phyloP scores from a whole-genome alignment of 2,329 filamentous ascomycete genomes.

The Xylariomycetidae sp. region DNA sequence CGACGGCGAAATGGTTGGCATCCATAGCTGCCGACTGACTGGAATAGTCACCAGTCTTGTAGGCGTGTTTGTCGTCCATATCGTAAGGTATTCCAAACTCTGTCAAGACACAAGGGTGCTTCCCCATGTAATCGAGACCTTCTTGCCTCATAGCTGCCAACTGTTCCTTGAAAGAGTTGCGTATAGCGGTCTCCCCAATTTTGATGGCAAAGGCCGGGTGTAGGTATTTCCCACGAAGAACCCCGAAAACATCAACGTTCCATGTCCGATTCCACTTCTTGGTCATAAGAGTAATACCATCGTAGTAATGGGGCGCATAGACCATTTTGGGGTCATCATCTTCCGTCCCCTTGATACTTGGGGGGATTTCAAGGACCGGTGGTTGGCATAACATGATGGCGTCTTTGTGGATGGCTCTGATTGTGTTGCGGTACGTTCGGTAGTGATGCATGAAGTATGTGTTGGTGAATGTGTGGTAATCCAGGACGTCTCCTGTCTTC shows the following conservation, averaged over 20 bases:
- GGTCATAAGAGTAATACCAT: slow-evolving; percentile 92
- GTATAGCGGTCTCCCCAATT: slow-evolving; percentile 86
- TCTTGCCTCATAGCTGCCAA: slow-evolving; percentile 78
- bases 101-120: slow-evolving; percentile 83
- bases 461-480: slow-evolving; percentile 85
- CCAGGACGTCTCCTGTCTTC: slow-evolving; percentile 64
- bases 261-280: slow-evolving; percentile 98
- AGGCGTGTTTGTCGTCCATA: slow-evolving; percentile 95
- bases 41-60: slow-evolving; percentile 91
- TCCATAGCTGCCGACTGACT: slow-evolving; percentile 91
- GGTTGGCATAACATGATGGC: slow-evolving; percentile 89
- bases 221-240: slow-evolving; percentile 82
- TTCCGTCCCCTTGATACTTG: slow-evolving; percentile 75
- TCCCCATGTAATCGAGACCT: slow-evolving; percentile 81
- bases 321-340: slow-evolving; percentile 90
- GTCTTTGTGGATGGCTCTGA: slow-evolving; percentile 71
- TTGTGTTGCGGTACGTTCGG: slow-evolving; percentile 67
- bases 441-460: slow-evolving; percentile 87
- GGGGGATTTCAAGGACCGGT: slow-evolving; percentile 87
- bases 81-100: slow-evolving; percentile 98
- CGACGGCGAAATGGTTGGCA: slow-evolving; percentile 89
- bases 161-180: slow-evolving; percentile 89
- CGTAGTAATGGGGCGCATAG: slow-evolving; percentile 94
- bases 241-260: slow-evolving; percentile 93
- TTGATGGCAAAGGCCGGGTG: slow-evolving; percentile 89